Evolutionary conservation across 2,329 filamentous ascomycete species (phyloP).

Genomic region (Venturia asperata): DNA sequence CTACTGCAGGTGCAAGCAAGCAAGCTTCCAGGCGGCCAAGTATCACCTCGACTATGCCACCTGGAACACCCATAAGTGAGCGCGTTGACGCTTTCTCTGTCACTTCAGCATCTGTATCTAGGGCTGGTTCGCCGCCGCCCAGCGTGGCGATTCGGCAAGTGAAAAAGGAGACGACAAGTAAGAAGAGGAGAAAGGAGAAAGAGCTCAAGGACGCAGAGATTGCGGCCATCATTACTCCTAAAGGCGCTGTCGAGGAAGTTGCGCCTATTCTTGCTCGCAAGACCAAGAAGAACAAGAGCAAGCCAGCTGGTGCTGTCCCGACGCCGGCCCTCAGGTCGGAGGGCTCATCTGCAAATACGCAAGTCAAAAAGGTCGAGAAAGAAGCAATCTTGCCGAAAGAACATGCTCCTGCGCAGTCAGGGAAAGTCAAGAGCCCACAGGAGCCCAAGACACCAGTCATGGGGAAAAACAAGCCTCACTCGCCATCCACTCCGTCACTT

Average conservation of each 20-base stretch:
- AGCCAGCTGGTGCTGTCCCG: constrained; percentile 20
- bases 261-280: constrained; percentile 72
- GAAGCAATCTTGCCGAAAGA: background rate
- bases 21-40: constrained; percentile 46
- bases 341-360: background rate
- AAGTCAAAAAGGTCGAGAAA: background rate
- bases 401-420: background rate
- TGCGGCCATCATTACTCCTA: constrained; percentile 23
- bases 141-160: constrained; percentile 60
- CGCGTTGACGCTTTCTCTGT: constrained; percentile 70
- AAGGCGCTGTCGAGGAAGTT: constrained; percentile 45
- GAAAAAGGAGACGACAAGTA: constrained; percentile 66
- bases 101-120: constrained; percentile 63
- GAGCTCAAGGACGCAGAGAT: constrained; percentile 48
- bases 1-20: constrained; percentile 24
- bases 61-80: constrained; percentile 69
- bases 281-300: constrained; percentile 72
- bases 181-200: constrained; percentile 68
- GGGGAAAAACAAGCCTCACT: background rate
- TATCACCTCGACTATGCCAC: constrained; percentile 53
- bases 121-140: constrained; percentile 61
- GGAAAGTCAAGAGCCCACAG: background rate
- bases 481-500: background rate
- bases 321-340: constrained; percentile 12
- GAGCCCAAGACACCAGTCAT: background rate